Evolutionary conservation across 1,139 yeast genomes (phyloP).

Genomic region (Suhomyces kunorum): DNA sequence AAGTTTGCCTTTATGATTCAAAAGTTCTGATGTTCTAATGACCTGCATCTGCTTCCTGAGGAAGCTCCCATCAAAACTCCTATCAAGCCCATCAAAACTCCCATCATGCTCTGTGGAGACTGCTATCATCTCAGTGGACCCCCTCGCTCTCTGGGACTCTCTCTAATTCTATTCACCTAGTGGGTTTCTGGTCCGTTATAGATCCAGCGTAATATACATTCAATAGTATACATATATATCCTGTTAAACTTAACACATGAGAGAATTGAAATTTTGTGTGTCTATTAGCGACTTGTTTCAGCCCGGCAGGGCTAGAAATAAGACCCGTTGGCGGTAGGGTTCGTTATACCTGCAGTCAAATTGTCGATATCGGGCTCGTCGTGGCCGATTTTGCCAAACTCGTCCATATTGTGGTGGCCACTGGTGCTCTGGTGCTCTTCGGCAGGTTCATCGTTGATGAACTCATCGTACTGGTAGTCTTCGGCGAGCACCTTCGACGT

Average conservation of each 20-base stretch:
- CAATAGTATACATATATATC: slow-evolving; percentile 6
- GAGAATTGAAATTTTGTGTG: slow-evolving; percentile 9
- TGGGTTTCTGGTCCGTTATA: slow-evolving; percentile 3
- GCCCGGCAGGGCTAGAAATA: slow-evolving; percentile 15
- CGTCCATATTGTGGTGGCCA: slow-evolving; percentile 24
- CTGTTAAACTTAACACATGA: slow-evolving; percentile 10
- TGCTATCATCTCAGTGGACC: too few species aligned
- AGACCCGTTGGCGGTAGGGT: slow-evolving; percentile 20
- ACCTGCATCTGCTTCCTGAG: too few species aligned
- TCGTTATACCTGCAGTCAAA: slow-evolving; percentile 34
- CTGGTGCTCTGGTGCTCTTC: slow-evolving; percentile 12
- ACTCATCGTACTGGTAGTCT: slow-evolving; percentile 36
- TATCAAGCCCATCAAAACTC: too few species aligned
- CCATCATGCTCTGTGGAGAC: too few species aligned
- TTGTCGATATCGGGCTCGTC: slow-evolving; percentile 37
- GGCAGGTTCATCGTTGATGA: slow-evolving; percentile 23
- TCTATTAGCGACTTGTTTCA: slow-evolving; percentile 1
- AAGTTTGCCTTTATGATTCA: too few species aligned
- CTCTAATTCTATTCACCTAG: neutral
- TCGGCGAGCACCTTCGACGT: slow-evolving; percentile 7
- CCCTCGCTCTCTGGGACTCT: too few species aligned
- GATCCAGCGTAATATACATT: slow-evolving; percentile 9
- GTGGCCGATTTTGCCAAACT: slow-evolving; percentile 30
- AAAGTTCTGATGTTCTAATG: too few species aligned
- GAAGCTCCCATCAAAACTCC: too few species aligned